A percentile compares a stretch with the other conserved stretches of the same genome.
These are phyloP conservation scores for Mimosa bimucronata DNA, from an alignment of 306 rosid genomes.

Conservation along the genomic window DNA sequence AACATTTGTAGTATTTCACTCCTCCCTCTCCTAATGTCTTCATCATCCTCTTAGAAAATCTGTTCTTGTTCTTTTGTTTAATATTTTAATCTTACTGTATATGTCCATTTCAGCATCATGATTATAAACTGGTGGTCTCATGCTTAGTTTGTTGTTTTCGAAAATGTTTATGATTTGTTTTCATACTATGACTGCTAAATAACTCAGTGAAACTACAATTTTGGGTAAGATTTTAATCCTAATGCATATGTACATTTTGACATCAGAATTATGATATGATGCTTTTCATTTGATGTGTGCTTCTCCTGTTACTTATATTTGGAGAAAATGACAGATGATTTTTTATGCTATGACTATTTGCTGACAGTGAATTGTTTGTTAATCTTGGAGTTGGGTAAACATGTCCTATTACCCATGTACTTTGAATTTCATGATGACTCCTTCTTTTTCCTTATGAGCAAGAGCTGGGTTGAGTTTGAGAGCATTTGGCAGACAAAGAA, in stretches of 20 bases:
- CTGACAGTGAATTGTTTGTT: neutral
- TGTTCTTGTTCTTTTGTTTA: neutral
- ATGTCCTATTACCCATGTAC: neutral
- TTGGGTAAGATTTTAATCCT: neutral
- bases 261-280: neutral
- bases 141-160: neutral
- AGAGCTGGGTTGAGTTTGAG: neutral
- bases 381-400: neutral
- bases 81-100: neutral
- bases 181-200: neutral
- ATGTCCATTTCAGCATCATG: neutral
- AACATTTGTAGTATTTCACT: neutral
- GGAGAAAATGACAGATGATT: neutral
- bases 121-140: constrained; percentile 1
- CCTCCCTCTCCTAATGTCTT: constrained; percentile 1
- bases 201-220: neutral
- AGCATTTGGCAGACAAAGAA: neutral
- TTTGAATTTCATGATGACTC: neutral
- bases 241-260: neutral
- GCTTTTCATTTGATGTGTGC: neutral
- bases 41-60: neutral
- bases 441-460: neutral
- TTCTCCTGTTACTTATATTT: neutral
- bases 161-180: neutral
- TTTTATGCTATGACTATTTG: neutral